Evolutionary conservation across 1,284 basidiomycete species (phyloP).

Genomic region (Rhodotorula sp.): DNA sequence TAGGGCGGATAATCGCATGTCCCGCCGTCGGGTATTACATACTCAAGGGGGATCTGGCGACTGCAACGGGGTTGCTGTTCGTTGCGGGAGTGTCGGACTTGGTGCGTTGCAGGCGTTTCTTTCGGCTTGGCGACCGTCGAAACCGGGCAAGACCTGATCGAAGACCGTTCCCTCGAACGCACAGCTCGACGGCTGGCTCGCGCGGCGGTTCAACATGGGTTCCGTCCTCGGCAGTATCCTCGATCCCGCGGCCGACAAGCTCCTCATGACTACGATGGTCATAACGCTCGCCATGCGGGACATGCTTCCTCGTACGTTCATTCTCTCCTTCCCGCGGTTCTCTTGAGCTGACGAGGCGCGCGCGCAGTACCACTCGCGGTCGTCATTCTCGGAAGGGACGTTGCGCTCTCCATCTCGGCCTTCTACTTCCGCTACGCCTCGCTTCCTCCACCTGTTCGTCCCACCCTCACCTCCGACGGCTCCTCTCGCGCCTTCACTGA

Average conservation of each 20-base stretch:
- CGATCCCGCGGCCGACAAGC: slow-evolving; percentile 96
- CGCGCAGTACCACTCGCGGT: slow-evolving; percentile 72
- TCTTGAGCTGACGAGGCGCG: not conserved
- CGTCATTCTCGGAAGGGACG: slow-evolving; percentile 86
- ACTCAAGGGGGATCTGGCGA: slow-evolving; percentile 72
- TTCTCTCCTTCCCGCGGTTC: no score
- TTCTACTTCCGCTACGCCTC: slow-evolving; percentile 93
- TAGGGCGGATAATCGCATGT: slow-evolving; percentile 80
- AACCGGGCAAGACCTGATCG: not conserved
- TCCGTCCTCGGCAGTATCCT: slow-evolving; percentile 91
- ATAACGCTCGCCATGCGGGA: slow-evolving; percentile 79
- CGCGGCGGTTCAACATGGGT: slow-evolving; percentile 76
- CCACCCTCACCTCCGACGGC: not conserved
- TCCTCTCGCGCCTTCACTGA: not conserved
- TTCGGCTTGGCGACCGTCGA: no score
- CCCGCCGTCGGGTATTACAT: slow-evolving; percentile 91
- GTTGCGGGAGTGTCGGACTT: slow-evolving; percentile 88
- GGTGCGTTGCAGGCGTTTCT: slow-evolving; percentile 56
- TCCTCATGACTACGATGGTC: slow-evolving; percentile 90
- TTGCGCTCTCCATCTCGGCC: slow-evolving; percentile 80
- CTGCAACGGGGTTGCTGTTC: slow-evolving; percentile 77
- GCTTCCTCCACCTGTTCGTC: slow-evolving; percentile 74
- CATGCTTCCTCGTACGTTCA: slow-evolving; percentile 70
- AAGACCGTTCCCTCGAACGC: not conserved
- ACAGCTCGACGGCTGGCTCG: slow-evolving; percentile 86